A percentile compares a stretch with the other conserved stretches of the same genome.
Conservation (phyloP, 1,139 yeast genomes). For the Debaryomyces psychrophilus region DNA sequence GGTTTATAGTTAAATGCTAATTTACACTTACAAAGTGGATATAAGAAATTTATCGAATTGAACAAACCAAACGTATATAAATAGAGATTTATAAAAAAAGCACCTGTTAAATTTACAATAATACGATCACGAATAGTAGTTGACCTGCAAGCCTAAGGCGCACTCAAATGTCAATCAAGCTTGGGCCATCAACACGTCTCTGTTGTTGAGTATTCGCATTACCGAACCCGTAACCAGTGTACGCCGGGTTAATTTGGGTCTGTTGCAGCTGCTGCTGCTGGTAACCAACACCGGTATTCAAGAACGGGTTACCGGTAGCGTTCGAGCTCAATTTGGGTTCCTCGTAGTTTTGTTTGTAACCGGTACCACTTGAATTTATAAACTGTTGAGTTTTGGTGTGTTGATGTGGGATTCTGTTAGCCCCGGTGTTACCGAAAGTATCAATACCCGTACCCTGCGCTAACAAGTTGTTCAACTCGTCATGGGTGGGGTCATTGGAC, state of each 20-base stretch:
- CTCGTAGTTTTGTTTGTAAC: slow-evolving; percentile 56
- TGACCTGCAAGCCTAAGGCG: background rate
- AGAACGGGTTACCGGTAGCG: slow-evolving; percentile 72
- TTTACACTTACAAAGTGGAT: background rate
- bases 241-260: slow-evolving; percentile 46
- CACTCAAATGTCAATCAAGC: slow-evolving; percentile 48
- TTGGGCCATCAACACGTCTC: slow-evolving; percentile 45
- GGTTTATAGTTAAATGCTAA: background rate
- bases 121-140: background rate
- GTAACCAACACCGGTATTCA: slow-evolving; percentile 75
- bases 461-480: slow-evolving; percentile 73
- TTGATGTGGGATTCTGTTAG: slow-evolving; percentile 87
- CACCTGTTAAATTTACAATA: slow-evolving; percentile 4
- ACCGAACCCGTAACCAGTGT: slow-evolving; percentile 95
- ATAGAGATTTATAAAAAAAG: slow-evolving; percentile 7
- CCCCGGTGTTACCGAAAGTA: slow-evolving; percentile 95
- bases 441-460: slow-evolving; percentile 92
- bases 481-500: slow-evolving; percentile 57
- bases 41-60: slow-evolving; percentile 5
- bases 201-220: slow-evolving; percentile 49
- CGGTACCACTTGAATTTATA: slow-evolving; percentile 87
- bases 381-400: slow-evolving; percentile 82
- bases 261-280: slow-evolving; percentile 62
- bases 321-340: slow-evolving; percentile 43
- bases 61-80: slow-evolving; percentile 3